Evolutionary conservation across 2,329 filamentous ascomycete species (phyloP), one percentile per base, ranked within the genome.

Genomic region (Apiospora kogelbergensis): DNA sequence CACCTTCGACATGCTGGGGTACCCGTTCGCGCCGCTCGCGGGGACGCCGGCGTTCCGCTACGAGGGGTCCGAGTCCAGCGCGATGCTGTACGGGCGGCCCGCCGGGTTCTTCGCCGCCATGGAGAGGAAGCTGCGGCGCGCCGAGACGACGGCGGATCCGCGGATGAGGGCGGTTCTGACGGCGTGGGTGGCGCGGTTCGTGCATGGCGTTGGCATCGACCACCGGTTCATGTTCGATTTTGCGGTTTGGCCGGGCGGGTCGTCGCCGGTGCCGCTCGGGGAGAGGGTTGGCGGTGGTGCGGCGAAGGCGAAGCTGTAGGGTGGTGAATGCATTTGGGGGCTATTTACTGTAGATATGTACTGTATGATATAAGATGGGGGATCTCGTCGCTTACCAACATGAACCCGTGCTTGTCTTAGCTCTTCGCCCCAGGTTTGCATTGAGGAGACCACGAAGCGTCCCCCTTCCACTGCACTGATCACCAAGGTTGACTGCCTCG

Each of bases 211-310:
- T 1, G 64, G 63, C n/a, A 37, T 71, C 1, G 70, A 71, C 24
- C 70, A 71, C 30, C 68, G 69, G 37, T 30, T 71, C 26, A 68
- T 71, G 68, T 71, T 70, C 26, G 67, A 68, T 10, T 37, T 65
- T 41, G 26, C 67, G 7, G 57, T 70, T 30, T 68, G 68, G 63
- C 66, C 70, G 2, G 68, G 64, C 15, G 67, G 68, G 10, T 65
- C 68, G 22, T 60, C 68, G 45, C 68, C 68, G 33, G 48, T 57
- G 48, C 26, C 48, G 26, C 1, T 3, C 10, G 6, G 6, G 1
- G 48, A 20, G 48, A 20, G 26, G 26, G 24, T 57, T 6, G 15
- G 26, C 15, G 26, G 26, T 2, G 15, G 26, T 15, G 10, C 15
- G 24, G 6, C 15, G 20, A 30, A 26, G 48, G 48, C 48, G 7